Evolutionary conservation across 2,329 filamentous ascomycete genomes (phyloP), one percentile per base, ranked within the genome.

Genomic region (Akanthomyces lecanii): DNA sequence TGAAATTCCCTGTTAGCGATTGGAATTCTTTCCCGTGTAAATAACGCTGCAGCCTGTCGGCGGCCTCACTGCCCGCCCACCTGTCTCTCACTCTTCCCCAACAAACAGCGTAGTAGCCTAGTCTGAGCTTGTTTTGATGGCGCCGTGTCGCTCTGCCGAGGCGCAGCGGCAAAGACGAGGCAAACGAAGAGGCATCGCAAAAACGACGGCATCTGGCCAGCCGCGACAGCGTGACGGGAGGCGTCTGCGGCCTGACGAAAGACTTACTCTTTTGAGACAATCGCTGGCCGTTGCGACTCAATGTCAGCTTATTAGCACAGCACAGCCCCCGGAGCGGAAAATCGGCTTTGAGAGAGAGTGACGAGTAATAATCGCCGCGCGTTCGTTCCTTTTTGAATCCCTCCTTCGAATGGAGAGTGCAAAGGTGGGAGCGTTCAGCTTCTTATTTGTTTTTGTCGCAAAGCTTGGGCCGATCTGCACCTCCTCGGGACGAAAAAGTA

Each of bases 191-290:
- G 12, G 45, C 28, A 28, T 40, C 18, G 21, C 4, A 23, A 2
- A 38, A 59, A 4, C n/a, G 23, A 42, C 6, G 3, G 53, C 28
- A 10, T 11, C 30, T 23, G 12, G 47, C 25, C 40, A 14, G 23
- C 25, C 4, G 2, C n/a, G 21, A 16, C 7, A 33, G 44, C 38
- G 58, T 53, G 48, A 53, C 50, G 18, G n/a, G 18, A 8, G 48
- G 58, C 58, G 25, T 16, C 30, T 53, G 58, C 58, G 58, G 40
- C 36, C 23, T 52, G 45, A 14, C 38, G 23, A 45, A 33, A 44
- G 25, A 53, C 58, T 61, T 61, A 45, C 58, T 61, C 58, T 53
- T 61, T 61, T 61, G 48, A 61, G 58, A 36, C 44, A 5, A 33
- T 30, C 21, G 30, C 12, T 23, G n/a, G 8, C 56, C 56, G 56